A percentile compares a stretch with the other conserved stretches of the same genome.
phyloP scores from a whole-genome alignment of 1,284 basidiomycete genomes.

The Sanguinoderma infundibulare region DNA sequence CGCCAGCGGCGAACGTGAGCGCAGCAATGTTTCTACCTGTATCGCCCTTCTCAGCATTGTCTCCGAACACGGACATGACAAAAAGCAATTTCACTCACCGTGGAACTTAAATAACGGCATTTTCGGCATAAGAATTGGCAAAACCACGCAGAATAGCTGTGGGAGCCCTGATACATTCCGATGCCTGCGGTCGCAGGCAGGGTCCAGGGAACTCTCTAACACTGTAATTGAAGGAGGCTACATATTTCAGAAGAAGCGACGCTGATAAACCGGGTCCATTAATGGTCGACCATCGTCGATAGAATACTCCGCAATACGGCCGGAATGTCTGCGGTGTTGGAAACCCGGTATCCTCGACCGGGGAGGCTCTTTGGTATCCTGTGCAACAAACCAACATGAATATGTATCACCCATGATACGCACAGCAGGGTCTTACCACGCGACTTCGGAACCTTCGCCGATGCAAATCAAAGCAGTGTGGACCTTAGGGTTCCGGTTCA shows the following conservation, averaged over 20 bases:
- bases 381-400: neutral
- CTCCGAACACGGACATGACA: neutral
- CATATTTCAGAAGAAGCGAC: neutral
- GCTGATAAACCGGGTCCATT: neutral
- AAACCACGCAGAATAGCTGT: no score
- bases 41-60: neutral
- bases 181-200: neutral
- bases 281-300: slow-evolving; percentile 42
- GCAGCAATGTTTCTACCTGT: neutral
- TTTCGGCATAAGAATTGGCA: no score
- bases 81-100: neutral
- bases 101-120: no score
- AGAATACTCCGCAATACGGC: slow-evolving; percentile 44
- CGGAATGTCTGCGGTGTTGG: slow-evolving; percentile 45
- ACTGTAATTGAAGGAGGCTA: neutral
- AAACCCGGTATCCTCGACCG: slow-evolving; percentile 41
- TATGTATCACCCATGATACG: neutral
- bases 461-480: slow-evolving; percentile 70
- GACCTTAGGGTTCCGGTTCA: slow-evolving; percentile 66
- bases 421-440: slow-evolving; percentile 48
- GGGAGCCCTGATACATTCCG: neutral
- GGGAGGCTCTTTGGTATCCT: slow-evolving; percentile 62
- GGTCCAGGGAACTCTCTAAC: no score
- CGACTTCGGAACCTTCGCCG: slow-evolving; percentile 66
- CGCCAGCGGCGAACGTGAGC: neutral